phyloP scores from a whole-genome alignment of 768 basidiomycete genomes.

The Phylloporus arenicola region DNA sequence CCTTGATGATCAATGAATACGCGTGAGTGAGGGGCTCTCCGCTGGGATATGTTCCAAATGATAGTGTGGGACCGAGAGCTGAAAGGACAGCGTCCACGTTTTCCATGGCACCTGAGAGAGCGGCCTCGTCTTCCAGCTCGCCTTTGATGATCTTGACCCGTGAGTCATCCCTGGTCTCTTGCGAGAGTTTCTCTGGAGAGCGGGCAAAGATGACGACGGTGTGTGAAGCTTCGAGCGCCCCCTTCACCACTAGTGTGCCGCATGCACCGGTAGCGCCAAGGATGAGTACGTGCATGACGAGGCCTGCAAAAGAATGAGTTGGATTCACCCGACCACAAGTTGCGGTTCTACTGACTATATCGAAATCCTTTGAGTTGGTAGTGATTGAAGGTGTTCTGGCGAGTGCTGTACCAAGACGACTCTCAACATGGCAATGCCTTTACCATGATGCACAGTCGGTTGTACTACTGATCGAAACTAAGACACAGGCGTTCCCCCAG shows the following conservation, averaged over 20 bases:
- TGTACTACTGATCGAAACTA: too few relatives aligned
- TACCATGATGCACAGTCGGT: too few relatives aligned
- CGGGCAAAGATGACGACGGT: conserved; percentile 59
- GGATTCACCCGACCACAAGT: not conserved
- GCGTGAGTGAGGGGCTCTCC: conserved; percentile 58
- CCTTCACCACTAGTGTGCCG: conserved; percentile 53
- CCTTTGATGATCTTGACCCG: conserved; percentile 50
- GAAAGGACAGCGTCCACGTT: conserved; percentile 61
- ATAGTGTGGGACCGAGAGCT: conserved; percentile 51
- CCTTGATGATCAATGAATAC: conserved; percentile 49
- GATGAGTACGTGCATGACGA: conserved; percentile 49
- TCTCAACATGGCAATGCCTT: too few relatives aligned
- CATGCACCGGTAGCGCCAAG: conserved; percentile 66
- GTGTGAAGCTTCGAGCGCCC: conserved; percentile 42
- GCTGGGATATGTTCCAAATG: conserved; percentile 36
- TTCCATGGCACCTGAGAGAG: conserved; percentile 47
- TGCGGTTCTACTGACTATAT: too few relatives aligned
- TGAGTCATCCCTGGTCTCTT: conserved; percentile 40
- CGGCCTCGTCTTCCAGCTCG: conserved; percentile 46
- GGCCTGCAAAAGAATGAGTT: not conserved
- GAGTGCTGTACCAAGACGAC: too few relatives aligned
- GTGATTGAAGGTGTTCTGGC: too few relatives aligned
- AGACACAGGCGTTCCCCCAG: conserved; percentile 23
- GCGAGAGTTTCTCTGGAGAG: conserved; percentile 57
- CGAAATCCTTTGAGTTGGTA: too few relatives aligned